Percentiles rank a stretch among this genome's conserved stretches.
Conservation (phyloP, 768 basidiomycete genomes). For the Pleurotus eryngii region DNA sequence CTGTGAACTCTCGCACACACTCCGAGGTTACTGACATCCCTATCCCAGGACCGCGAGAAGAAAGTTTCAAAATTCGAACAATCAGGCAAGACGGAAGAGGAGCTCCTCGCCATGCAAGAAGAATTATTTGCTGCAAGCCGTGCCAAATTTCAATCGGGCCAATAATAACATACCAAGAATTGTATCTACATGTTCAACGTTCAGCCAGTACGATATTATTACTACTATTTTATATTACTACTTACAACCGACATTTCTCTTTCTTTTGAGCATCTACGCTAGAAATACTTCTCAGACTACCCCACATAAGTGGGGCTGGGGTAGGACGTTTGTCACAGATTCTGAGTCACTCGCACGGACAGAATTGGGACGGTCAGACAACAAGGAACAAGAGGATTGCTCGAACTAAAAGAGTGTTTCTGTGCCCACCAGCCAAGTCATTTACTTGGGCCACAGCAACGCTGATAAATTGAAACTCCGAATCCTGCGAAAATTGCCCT, state of each 20-base stretch:
- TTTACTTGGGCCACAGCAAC: neutral
- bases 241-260: too few relatives aligned
- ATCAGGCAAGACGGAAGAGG: conserved; percentile 88
- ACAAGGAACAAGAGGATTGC: too few relatives aligned
- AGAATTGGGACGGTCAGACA: too few relatives aligned
- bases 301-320: too few relatives aligned
- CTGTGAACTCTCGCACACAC: neutral
- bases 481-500: conserved; percentile 13
- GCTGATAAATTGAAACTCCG: conserved; percentile 8
- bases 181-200: neutral
- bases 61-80: conserved; percentile 88
- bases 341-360: too few relatives aligned
- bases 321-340: too few relatives aligned
- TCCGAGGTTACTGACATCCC: conserved; percentile 8
- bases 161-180: conserved; percentile 36
- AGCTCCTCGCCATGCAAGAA: conserved; percentile 85
- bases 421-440: too few relatives aligned
- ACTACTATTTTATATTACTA: too few relatives aligned
- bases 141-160: conserved; percentile 68
- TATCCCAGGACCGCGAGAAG: conserved; percentile 77
- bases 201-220: too few relatives aligned
- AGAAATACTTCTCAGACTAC: too few relatives aligned
- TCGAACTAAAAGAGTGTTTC: too few relatives aligned
- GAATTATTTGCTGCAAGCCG: conserved; percentile 90
- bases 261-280: too few relatives aligned